A percentile compares a stretch with the other conserved stretches of the same genome.
Conservation (phyloP, 169 alveolate genomes). For the Theileria parva region DNA sequence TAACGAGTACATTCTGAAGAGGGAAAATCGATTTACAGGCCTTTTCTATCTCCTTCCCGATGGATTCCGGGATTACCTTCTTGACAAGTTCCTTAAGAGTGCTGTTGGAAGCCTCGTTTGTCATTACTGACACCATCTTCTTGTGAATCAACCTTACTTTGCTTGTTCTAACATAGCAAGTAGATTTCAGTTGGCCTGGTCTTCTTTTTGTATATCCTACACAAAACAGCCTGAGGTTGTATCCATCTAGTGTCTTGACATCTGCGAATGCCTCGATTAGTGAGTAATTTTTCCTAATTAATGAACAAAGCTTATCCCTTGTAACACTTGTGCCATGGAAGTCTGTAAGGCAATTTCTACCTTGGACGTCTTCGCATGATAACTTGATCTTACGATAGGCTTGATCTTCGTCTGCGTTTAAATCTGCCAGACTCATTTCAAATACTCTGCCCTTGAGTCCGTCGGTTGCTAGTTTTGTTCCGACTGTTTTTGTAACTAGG, state of each 20-base stretch:
- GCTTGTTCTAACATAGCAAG: slow-evolving; percentile 94
- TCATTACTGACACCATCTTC: slow-evolving; percentile 95
- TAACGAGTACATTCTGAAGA: slow-evolving; percentile 92
- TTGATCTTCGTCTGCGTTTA: slow-evolving; percentile 92
- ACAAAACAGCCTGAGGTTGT: slow-evolving; percentile 93
- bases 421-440: slow-evolving; percentile 95
- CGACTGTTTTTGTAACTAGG: slow-evolving; percentile 93
- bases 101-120: slow-evolving; percentile 90
- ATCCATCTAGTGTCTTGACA: slow-evolving; percentile 95
- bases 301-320: slow-evolving; percentile 94
- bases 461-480: slow-evolving; percentile 93
- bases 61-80: slow-evolving; percentile 92
- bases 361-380: slow-evolving; percentile 93
- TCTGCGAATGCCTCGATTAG: slow-evolving; percentile 96
- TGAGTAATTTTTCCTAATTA: slow-evolving; percentile 96
- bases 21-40: slow-evolving; percentile 95
- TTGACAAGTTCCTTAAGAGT: slow-evolving; percentile 93
- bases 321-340: slow-evolving; percentile 97
- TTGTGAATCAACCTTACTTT: slow-evolving; percentile 93
- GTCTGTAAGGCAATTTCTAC: slow-evolving; percentile 92
- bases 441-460: slow-evolving; percentile 92
- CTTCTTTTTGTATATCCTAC: slow-evolving; percentile 95
- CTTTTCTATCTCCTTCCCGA: slow-evolving; percentile 95
- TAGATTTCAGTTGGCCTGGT: slow-evolving; percentile 92
- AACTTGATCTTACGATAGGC: slow-evolving; percentile 94